Base-by-base conservation (phyloP, 108 stramenopile genomes). In the Skeletonema costatum region DNA sequence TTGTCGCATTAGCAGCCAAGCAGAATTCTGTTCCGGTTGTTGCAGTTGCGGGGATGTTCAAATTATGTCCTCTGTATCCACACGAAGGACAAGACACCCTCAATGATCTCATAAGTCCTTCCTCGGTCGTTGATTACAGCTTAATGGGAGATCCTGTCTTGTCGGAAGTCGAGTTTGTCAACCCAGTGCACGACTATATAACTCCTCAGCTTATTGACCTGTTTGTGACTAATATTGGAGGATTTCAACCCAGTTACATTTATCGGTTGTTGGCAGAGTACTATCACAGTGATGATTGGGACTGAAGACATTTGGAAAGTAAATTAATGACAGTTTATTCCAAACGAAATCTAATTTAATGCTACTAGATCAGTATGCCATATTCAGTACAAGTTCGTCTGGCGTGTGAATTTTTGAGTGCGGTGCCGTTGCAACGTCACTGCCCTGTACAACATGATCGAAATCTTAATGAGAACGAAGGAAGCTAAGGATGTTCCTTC, bases 21-120 rank as follows among this genome's bases (percentile, higher is more conserved):
- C 84, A 95, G 32, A 97, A 97, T 71, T 85, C 93, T 11, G 97
- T 99, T 7, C 98, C 99, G 8, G 92, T 97, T 12, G 95, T 99
- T 13, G 89, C 94, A 46, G 79, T 98, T 53, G 94, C 97, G 8
- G 98, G 97, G 16, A 89, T 98, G 77, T 99, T 96, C 90, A 98
- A 98, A 73, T 91, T 99, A 1, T 97, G 96, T 53, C 99, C 99
- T n/a, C 77, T 98, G 77, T 99, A 90, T 78, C 97, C 97, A 16
- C 98, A 99, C 76, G 96, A 98, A 68, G 93, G 93, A 19, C 99
- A 97, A 66, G 96, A 97, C 71, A 95, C 96, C 5, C 88, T 97
- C 63, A 94, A 96, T 61, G 96, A 97, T 65, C 87, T 98, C 58
- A 76, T 93, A 9, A 88, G 89, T 70, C 92, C 94, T 9, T 83